Evolutionary conservation across 345 rosid species (phyloP).

Genomic region (Dipteronia dyeriana): DNA sequence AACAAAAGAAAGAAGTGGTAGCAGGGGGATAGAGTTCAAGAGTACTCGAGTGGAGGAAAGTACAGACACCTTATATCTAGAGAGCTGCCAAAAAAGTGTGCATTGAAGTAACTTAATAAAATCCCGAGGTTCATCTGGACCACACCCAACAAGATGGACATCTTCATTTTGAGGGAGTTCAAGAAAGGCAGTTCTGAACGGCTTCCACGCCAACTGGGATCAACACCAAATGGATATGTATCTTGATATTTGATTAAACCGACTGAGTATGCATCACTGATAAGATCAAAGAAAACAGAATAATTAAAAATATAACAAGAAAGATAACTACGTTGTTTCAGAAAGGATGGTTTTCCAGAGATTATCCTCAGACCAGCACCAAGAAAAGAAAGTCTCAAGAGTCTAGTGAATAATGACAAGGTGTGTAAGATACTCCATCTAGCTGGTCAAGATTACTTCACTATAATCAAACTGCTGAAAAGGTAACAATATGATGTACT

Average conservation of each 20-base stretch:
- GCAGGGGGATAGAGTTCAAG: constrained; percentile 1
- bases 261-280: constrained; percentile 70
- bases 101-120: constrained; percentile 85
- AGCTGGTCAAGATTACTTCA: neutral
- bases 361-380: constrained; percentile 2
- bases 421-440: constrained; percentile 4
- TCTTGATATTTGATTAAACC: constrained; percentile 83
- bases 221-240: constrained; percentile 95
- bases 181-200: constrained; percentile 91
- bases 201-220: constrained; percentile 99
- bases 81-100: constrained; percentile 69
- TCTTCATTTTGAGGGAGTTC: constrained; percentile 97
- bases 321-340: neutral
- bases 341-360: neutral
- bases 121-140: constrained; percentile 96
- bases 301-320: neutral
- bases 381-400: neutral
- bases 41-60: neutral
- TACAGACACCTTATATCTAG: constrained; percentile 72
- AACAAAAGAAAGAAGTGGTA: constrained; percentile 4
- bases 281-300: constrained; percentile 28
- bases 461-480: neutral
- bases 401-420: neutral
- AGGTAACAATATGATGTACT: neutral
- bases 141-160: constrained; percentile 91